Evolutionary conservation across 2,329 filamentous ascomycete species (phyloP), one percentile per base, ranked within the genome.

Genomic region (Fusarium marasasianum): DNA sequence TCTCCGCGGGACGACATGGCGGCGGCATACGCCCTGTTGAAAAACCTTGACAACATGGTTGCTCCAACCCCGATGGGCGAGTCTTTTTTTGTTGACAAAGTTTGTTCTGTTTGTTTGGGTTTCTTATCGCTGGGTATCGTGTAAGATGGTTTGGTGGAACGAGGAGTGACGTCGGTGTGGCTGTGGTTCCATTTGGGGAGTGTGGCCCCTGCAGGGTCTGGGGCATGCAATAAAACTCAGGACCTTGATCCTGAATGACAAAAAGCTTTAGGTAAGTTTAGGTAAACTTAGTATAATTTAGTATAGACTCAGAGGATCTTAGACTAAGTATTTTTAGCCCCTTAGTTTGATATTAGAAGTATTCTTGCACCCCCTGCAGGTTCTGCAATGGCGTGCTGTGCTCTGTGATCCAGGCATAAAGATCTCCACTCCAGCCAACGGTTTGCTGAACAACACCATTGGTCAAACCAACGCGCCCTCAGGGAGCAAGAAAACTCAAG

Each of bases 21-120:
- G 12, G 59, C 55, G n/a, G 58, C 18, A 58, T 58, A 59, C 38
- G 63, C 50, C 38, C 60, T 55, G 50, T 48, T 53, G 24, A 73
- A 74, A 38, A 76, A 41, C 40, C 53, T 76, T 69, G 55, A 67
- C 20, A 77, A 55, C 76, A 77, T 77, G 61, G n/a, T 33, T 45
- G 43, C 51, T 67, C 58, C 48, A 64, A 60, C 63, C 63, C 72
- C 59, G 29, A 58, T 45, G 62, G 57, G 64, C 61, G 58, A 70
- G 50, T 58, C 48, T 70, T 69, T 48, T 55, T 38, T 65, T 64
- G 44, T 51, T 38, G 41, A 47, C 45, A 65, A 63, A 22, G 51
- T n/a, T 55, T 55, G 37, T 18, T 41, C 31, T n/a, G 24, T 31
- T 55, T 55, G 24, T 41, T 55, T 55, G 24, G 24, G 8, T 40